These are phyloP conservation scores for Plantago ovata DNA, from an alignment of 257 asterid species.

Conservation along the genomic window DNA sequence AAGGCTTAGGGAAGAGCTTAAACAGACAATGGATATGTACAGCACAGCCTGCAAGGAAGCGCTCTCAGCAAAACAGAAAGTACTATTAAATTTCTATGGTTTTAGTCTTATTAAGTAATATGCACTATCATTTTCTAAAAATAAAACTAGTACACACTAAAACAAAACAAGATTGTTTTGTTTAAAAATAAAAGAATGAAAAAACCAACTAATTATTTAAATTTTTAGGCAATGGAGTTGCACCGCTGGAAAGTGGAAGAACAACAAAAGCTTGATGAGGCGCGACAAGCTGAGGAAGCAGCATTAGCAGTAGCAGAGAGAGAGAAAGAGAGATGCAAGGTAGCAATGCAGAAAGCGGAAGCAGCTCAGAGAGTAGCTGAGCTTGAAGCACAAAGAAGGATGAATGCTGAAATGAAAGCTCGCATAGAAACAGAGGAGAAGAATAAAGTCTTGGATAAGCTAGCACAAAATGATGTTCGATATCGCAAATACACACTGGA, in stretches of 20 bases:
- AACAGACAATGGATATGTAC: slow-evolving; percentile 65
- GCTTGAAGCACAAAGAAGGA: slow-evolving; percentile 30
- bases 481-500: slow-evolving; percentile 20
- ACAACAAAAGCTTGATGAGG: slow-evolving; percentile 33
- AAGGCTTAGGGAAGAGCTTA: slow-evolving; percentile 50
- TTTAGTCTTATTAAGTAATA: background rate
- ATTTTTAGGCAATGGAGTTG: slow-evolving; percentile 32
- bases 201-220: background rate
- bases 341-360: slow-evolving; percentile 33
- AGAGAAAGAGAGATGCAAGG: slow-evolving; percentile 33
- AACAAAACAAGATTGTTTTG: background rate
- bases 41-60: slow-evolving; percentile 64
- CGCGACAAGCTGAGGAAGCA: slow-evolving; percentile 32
- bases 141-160: background rate
- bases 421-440: slow-evolving; percentile 30
- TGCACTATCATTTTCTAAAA: background rate
- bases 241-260: slow-evolving; percentile 42
- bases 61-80: slow-evolving; percentile 49
- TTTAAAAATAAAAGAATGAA: background rate
- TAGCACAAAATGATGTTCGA: slow-evolving; percentile 14
- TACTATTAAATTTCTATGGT: slow-evolving; percentile 11
- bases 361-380: slow-evolving; percentile 36
- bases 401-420: slow-evolving; percentile 31
- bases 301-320: slow-evolving; percentile 33
- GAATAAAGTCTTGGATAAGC: slow-evolving; percentile 11